phyloP scores from a whole-genome alignment of 1,284 basidiomycete genomes.

The Irpex lacteus region DNA sequence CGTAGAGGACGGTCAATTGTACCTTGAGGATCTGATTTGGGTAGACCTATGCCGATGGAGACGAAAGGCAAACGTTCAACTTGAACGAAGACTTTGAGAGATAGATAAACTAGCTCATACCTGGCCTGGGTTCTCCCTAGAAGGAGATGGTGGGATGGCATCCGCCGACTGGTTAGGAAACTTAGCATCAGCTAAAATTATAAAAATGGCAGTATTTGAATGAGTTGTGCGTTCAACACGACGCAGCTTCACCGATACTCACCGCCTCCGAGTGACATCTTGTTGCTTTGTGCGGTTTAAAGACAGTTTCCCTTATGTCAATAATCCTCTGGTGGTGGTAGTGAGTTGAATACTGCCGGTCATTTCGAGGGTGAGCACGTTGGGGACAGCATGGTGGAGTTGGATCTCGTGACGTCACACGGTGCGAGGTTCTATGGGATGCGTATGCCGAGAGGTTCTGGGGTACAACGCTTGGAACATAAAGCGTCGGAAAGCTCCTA shows the following conservation, averaged over 20 bases:
- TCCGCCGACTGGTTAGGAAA: conserved; percentile 23
- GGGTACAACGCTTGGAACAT: background rate
- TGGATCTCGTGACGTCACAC: background rate
- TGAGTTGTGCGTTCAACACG: background rate
- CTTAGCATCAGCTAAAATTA: conserved; percentile 23
- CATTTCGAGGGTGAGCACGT: background rate
- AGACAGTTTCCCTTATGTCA: background rate
- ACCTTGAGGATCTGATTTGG: conserved; percentile 27
- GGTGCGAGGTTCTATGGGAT: background rate
- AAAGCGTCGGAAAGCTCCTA: background rate
- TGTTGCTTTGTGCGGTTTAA: background rate
- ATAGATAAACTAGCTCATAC: conserved; percentile 11
- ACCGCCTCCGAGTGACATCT: conserved; percentile 9
- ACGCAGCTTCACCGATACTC: background rate
- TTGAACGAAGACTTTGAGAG: background rate
- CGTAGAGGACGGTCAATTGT: background rate
- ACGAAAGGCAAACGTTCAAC: background rate
- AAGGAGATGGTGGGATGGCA: conserved; percentile 26
- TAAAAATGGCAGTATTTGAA: background rate
- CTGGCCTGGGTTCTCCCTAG: conserved; percentile 30
- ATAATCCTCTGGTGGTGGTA: background rate
- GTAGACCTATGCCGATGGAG: conserved; percentile 21
- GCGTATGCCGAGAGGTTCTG: background rate
- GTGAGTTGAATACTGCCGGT: background rate
- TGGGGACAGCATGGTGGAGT: background rate